phyloP scores from a whole-genome alignment of 2,329 filamentous ascomycete species.

The Ascochyta koolunga region DNA sequence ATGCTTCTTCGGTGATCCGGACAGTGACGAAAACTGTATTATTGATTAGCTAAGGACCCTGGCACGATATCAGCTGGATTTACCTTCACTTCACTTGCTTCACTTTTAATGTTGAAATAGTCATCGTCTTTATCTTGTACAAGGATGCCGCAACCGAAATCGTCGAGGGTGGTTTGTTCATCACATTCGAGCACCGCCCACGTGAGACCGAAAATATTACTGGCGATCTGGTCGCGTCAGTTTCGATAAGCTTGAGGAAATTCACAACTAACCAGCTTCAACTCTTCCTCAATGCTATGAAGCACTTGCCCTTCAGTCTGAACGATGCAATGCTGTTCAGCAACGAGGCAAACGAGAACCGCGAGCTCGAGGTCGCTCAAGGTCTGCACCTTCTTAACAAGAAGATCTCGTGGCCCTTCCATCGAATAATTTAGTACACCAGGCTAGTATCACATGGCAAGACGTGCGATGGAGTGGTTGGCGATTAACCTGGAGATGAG shows the following conservation, averaged over 20 bases:
- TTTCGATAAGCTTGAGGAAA: not conserved
- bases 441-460: not conserved
- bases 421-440: not conserved
- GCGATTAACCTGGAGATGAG: too few species aligned
- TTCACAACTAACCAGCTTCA: conserved; percentile 64
- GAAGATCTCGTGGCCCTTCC: conserved; percentile 29
- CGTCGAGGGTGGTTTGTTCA: conserved; percentile 75
- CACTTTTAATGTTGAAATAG: conserved; percentile 27
- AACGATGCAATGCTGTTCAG: conserved; percentile 86
- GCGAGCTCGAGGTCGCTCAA: conserved; percentile 90
- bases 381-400: conserved; percentile 71
- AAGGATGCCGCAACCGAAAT: conserved; percentile 76
- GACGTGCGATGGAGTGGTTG: too few species aligned
- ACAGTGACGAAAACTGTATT: conserved; percentile 23
- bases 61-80: too few species aligned
- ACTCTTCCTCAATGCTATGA: conserved; percentile 73
- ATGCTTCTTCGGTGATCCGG: conserved; percentile 24
- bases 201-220: conserved; percentile 73
- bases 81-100: not conserved
- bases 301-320: conserved; percentile 69
- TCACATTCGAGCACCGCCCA: conserved; percentile 75
- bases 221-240: conserved; percentile 63
- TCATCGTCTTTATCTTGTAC: conserved; percentile 42
- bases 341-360: conserved; percentile 77
- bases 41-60: conserved; percentile 9